These are phyloP conservation scores for Naganishia liquefaciens DNA, from an alignment of 1,284 basidiomycete genomes.

Conservation along the genomic window DNA sequence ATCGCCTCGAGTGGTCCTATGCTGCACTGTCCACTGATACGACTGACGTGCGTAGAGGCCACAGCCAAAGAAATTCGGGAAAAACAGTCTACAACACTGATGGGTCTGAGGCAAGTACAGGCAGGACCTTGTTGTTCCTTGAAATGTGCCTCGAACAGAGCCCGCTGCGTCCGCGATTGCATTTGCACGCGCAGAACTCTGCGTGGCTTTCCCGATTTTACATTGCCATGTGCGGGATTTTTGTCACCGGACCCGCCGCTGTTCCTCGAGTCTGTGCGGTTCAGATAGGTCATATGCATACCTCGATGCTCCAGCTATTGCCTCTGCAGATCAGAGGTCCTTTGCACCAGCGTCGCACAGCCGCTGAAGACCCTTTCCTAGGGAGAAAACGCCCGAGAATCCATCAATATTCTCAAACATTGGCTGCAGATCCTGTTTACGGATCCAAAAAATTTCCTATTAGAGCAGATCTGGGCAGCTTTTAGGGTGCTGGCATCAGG, in stretches of 20 bases:
- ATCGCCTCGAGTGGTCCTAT: background rate
- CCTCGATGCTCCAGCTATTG: too few relatives aligned
- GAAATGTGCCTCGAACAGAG: constrained; percentile 1
- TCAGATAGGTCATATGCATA: too few relatives aligned
- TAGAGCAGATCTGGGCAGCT: background rate
- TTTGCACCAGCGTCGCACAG: too few relatives aligned
- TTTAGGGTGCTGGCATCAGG: background rate
- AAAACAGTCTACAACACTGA: background rate
- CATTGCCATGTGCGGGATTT: too few relatives aligned
- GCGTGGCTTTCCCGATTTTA: too few relatives aligned
- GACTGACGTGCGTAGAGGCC: background rate
- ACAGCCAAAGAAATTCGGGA: background rate
- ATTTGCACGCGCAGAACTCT: background rate
- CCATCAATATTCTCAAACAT: constrained; percentile 1
- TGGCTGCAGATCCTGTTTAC: background rate
- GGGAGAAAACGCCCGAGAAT: too few relatives aligned
- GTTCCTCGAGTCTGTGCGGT: too few relatives aligned
- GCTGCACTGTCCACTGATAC: background rate
- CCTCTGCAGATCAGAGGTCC: too few relatives aligned
- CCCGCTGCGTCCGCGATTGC: background rate
- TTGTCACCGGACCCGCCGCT: too few relatives aligned
- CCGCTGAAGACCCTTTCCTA: too few relatives aligned
- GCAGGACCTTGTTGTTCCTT: background rate
- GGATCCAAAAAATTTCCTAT: constrained; percentile 24
- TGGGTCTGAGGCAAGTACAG: background rate